A percentile compares a stretch with the other conserved stretches of the same genome.
These are phyloP conservation scores for Ophiosphaerella korrae DNA, from an alignment of 2,329 filamentous ascomycete genomes.

Conservation along the genomic window DNA sequence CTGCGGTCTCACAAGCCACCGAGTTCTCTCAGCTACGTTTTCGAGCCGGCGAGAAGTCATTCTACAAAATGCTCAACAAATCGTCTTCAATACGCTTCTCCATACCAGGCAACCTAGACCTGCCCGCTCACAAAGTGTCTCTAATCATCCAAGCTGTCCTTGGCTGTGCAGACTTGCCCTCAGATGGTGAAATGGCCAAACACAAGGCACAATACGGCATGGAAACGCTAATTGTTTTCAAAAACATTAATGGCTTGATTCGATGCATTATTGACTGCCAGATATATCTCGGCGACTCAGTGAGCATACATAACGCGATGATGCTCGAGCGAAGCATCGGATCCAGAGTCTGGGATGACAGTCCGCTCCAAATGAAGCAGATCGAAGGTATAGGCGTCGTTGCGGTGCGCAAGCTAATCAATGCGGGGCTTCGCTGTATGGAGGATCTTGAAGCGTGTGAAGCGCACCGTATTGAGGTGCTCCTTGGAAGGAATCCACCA, in stretches of 20 bases:
- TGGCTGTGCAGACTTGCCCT: constrained; percentile 63
- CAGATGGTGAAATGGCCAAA: constrained; percentile 61
- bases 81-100: constrained; percentile 71
- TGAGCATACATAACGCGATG: constrained; percentile 70
- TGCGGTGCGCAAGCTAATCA: constrained; percentile 73
- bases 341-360: constrained; percentile 81
- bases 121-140: constrained; percentile 74
- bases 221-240: constrained; percentile 69
- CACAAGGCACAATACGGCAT: constrained; percentile 62
- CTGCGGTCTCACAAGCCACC: constrained; percentile 66
- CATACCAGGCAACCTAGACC: constrained; percentile 69
- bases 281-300: constrained; percentile 65
- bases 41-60: constrained; percentile 68
- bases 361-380: constrained; percentile 80
- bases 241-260: constrained; percentile 70
- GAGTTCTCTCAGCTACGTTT: constrained; percentile 78
- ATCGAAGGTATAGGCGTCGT: constrained; percentile 78
- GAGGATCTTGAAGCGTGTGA: constrained; percentile 71
- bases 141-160: constrained; percentile 78
- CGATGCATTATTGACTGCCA: constrained; percentile 80
- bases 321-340: constrained; percentile 78
- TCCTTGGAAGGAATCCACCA: constrained; percentile 79
- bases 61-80: constrained; percentile 75
- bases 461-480: constrained; percentile 73
- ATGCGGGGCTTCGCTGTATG: constrained; percentile 72